phyloP scores from a whole-genome alignment of 441 rosid species.

The Erodium moschatum region DNA sequence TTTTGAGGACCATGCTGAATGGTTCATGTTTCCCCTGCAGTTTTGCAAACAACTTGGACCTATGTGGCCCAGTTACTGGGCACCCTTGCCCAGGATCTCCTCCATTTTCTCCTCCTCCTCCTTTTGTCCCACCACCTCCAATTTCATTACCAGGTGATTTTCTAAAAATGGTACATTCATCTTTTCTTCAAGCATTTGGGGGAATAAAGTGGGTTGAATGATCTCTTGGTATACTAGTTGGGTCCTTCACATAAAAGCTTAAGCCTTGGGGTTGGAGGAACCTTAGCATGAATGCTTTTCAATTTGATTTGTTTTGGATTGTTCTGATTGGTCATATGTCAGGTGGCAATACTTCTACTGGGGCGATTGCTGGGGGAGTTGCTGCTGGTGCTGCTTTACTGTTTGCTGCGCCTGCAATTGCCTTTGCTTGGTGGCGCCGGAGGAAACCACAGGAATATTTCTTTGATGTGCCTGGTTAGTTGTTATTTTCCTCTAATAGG shows the following conservation, averaged over 20 bases:
- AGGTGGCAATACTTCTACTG: conserved; percentile 64
- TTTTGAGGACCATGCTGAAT: conserved; percentile 14
- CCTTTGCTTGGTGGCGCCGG: conserved; percentile 83
- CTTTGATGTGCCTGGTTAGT: conserved; percentile 84
- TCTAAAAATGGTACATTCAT: not conserved
- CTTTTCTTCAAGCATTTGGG: too few species aligned
- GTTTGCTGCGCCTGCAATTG: conserved; percentile 83
- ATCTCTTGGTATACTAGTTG: too few species aligned
- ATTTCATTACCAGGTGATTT: conserved; percentile 53
- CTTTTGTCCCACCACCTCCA: conserved; percentile 72
- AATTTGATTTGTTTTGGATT: not conserved
- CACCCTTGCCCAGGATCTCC: conserved; percentile 94
- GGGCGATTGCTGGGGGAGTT: conserved; percentile 89
- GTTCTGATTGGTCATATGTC: conserved; percentile 20
- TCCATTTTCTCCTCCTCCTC: conserved; percentile 94
- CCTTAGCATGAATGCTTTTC: too few species aligned
- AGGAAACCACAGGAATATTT: conserved; percentile 69
- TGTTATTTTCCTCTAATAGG: not conserved
- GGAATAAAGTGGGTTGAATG: too few species aligned
- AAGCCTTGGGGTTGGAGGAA: too few species aligned
- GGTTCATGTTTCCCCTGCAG: conserved; percentile 36
- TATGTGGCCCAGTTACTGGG: conserved; percentile 87
- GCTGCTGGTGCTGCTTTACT: conserved; percentile 85
- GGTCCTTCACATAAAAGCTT: too few species aligned
- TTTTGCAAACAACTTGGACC: conserved; percentile 78